Conservation (phyloP, 2,329 filamentous ascomycete species). For the Venturia nashicola region DNA sequence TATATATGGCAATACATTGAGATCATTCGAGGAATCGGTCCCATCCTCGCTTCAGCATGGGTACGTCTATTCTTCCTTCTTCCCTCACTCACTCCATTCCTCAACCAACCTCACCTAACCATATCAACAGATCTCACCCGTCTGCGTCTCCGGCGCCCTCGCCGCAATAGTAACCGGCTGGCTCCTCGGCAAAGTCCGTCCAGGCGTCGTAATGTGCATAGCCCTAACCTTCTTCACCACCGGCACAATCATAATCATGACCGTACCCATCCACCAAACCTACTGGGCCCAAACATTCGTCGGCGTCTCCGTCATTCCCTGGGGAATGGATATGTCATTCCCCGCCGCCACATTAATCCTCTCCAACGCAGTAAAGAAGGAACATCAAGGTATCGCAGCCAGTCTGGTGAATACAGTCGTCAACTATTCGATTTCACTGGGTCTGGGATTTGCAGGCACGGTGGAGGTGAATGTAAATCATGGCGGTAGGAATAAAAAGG, state of each 20-base stretch:
- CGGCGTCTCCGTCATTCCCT: slow-evolving; percentile 20
- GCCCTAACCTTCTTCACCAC: slow-evolving; percentile 20
- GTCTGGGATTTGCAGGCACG: slow-evolving; percentile 30
- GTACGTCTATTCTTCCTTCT: slow-evolving; percentile 1
- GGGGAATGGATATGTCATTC: slow-evolving; percentile 32
- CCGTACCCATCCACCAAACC: slow-evolving; percentile 25
- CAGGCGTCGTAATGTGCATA: slow-evolving; percentile 21
- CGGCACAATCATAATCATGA: slow-evolving; percentile 28
- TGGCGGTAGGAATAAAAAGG: slow-evolving; percentile 17
- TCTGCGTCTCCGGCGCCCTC: slow-evolving; percentile 18
- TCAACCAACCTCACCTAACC: neutral
- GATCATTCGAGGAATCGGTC: slow-evolving; percentile 16
- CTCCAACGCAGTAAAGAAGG: slow-evolving; percentile 23
- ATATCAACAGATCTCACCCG: slow-evolving; percentile 12
- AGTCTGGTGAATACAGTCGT: slow-evolving; percentile 28
- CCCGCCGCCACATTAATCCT: slow-evolving; percentile 29
- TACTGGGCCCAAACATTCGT: slow-evolving; percentile 31
- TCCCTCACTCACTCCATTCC: neutral
- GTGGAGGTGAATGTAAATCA: slow-evolving; percentile 27
- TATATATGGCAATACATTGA: slow-evolving; percentile 22
- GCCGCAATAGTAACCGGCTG: slow-evolving; percentile 21
- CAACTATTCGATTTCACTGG: slow-evolving; percentile 31
- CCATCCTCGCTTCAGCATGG: slow-evolving; percentile 19
- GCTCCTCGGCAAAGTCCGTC: slow-evolving; percentile 19
- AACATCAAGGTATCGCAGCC: slow-evolving; percentile 30